Percentiles rank a stretch among this genome's conserved stretches.
phyloP scores from a whole-genome alignment of 75 land plant species.

The Pinus tabuliformis region DNA sequence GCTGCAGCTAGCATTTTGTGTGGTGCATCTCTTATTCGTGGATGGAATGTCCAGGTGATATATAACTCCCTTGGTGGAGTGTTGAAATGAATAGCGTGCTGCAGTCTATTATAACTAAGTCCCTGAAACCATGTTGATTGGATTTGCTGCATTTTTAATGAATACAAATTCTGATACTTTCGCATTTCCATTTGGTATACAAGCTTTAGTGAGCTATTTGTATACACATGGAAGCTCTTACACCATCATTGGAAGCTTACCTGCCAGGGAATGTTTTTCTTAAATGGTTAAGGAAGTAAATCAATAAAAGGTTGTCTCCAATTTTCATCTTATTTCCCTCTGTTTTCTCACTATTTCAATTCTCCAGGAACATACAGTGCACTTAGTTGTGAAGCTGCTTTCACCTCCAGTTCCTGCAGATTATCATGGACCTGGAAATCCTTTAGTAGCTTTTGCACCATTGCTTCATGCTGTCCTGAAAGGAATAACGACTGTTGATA shows the following conservation, averaged over 20 bases:
- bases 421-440: constrained; percentile 43
- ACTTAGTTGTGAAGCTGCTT: constrained; percentile 57
- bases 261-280: too few relatives aligned
- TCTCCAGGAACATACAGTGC: constrained; percentile 76
- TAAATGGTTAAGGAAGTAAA: too few relatives aligned
- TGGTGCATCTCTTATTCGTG: constrained; percentile 79
- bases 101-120: too few relatives aligned
- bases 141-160: background rate
- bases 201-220: too few relatives aligned
- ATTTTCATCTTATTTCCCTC: too few relatives aligned
- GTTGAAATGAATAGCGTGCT: too few relatives aligned
- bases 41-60: constrained; percentile 93
- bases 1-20: constrained; percentile 85
- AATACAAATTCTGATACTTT: background rate
- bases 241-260: too few relatives aligned
- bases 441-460: constrained; percentile 63
- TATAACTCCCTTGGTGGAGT: too few relatives aligned
- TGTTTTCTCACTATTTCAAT: too few relatives aligned
- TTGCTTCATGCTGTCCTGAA: constrained; percentile 59
- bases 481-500: constrained; percentile 70
- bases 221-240: too few relatives aligned
- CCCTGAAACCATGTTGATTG: background rate
- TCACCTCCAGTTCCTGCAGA: constrained; percentile 70
- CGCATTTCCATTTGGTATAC: background rate
- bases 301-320: too few relatives aligned